These are phyloP conservation scores for Suhomyces chickasaworum DNA, from an alignment of 1,139 yeast genomes.

Conservation along the genomic window DNA sequence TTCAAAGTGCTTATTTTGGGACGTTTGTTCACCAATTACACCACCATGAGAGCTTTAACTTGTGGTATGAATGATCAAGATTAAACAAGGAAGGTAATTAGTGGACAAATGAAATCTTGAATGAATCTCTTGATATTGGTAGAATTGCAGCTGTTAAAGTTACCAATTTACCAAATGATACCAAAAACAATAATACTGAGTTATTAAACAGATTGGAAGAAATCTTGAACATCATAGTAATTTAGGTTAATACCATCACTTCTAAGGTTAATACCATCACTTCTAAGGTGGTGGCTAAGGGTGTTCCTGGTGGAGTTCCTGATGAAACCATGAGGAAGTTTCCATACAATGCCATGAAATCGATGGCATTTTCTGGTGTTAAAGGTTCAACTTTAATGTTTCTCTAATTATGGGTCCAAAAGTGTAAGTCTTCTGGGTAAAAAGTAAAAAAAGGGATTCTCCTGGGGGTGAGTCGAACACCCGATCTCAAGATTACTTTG, in stretches of 20 bases:
- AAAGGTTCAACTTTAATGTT: conserved; percentile 96
- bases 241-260: conserved; percentile 94
- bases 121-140: conserved; percentile 79
- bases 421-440: too few relatives aligned
- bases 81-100: conserved; percentile 87
- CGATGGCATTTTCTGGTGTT: conserved; percentile 99
- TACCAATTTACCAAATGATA: conserved; percentile 70
- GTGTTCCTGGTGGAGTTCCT: too few relatives aligned
- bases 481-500: conserved; percentile 72
- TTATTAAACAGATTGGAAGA: conserved; percentile 88
- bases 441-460: too few relatives aligned
- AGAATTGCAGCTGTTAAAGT: conserved; percentile 93
- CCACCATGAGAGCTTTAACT: conserved; percentile 89
- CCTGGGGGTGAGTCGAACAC: conserved; percentile 87
- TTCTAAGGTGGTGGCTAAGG: conserved; percentile 86
- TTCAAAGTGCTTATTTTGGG: conserved; percentile 91
- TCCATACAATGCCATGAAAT: conserved; percentile 97
- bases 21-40: conserved; percentile 90
- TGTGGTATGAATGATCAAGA: conserved; percentile 99
- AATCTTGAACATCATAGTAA: conserved; percentile 87
- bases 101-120: conserved; percentile 83
- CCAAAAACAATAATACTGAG: conserved; percentile 64
- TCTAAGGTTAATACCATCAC: conserved; percentile 91
- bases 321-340: conserved; percentile 93
- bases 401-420: conserved; percentile 92